phyloP scores from a whole-genome alignment of 2,329 filamentous ascomycete species.

The Falciphora oryzae region DNA sequence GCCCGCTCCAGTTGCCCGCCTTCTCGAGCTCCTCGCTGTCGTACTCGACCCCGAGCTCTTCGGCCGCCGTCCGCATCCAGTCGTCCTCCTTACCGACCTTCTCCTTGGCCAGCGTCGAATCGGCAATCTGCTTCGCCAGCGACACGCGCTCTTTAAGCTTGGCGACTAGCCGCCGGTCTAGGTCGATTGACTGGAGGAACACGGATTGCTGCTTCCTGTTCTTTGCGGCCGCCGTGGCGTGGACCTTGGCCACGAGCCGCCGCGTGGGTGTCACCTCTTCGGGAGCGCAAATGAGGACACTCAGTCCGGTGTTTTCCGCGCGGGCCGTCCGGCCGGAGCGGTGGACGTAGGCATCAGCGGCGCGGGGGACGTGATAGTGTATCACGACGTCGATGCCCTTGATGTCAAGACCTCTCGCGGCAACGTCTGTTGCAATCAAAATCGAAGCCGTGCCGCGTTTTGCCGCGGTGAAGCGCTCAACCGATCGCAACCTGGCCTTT shows the following conservation, averaged over 20 bases:
- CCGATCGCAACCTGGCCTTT: constrained; percentile 86
- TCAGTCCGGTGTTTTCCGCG: constrained; percentile 69
- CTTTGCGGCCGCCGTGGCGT: constrained; percentile 50
- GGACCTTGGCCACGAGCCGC: constrained; percentile 81
- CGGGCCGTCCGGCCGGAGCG: constrained; percentile 91
- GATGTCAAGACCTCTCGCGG: constrained; percentile 90
- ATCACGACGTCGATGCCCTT: constrained; percentile 82
- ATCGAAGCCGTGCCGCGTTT: constrained; percentile 53
- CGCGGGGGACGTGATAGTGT: constrained; percentile 90
- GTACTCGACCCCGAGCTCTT: constrained; percentile 91
- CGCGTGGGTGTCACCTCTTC: constrained; percentile 85
- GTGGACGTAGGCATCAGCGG: constrained; percentile 92
- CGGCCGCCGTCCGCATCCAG: constrained; percentile 77
- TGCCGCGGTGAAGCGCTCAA: constrained; percentile 77
- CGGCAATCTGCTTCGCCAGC: constrained; percentile 82
- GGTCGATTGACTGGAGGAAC: constrained; percentile 72
- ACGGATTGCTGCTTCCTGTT: constrained; percentile 34
- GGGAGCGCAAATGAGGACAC: constrained; percentile 81
- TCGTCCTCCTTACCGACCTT: constrained; percentile 79
- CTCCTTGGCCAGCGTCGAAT: constrained; percentile 78
- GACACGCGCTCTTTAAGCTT: constrained; percentile 71
- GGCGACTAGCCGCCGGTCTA: constrained; percentile 73
- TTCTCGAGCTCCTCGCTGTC: constrained; percentile 79
- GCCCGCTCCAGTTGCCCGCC: constrained; percentile 55
- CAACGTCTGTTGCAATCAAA: constrained; percentile 88